phyloP scores from a whole-genome alignment of 148 eudicot species.

The Vaccinium vitisidaea region DNA sequence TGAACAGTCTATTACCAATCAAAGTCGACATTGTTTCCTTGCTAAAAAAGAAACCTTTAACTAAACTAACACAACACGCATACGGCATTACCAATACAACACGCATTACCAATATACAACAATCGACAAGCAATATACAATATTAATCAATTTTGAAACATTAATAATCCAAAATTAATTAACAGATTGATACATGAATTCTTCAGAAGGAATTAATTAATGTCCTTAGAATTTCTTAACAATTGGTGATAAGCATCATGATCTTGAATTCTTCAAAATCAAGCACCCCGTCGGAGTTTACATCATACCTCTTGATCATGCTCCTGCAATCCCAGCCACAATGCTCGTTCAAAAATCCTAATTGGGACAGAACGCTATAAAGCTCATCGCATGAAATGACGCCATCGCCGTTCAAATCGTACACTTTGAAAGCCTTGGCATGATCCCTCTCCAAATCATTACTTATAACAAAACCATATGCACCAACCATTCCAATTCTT shows the following conservation, averaged over 20 bases:
- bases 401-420: slow-evolving; percentile 48
- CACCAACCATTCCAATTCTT: too few species aligned
- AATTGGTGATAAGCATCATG: slow-evolving; percentile 47
- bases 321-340: slow-evolving; percentile 39
- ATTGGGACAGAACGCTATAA: slow-evolving; percentile 38
- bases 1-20: too few species aligned
- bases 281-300: slow-evolving; percentile 60
- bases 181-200: neutral
- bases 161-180: too few species aligned
- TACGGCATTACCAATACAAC: too few species aligned
- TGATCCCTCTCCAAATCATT: slow-evolving; percentile 32
- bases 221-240: neutral
- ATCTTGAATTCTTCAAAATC: slow-evolving; percentile 73
- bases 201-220: neutral
- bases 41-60: too few species aligned
- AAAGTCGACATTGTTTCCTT: too few species aligned
- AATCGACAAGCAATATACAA: too few species aligned
- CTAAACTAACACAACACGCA: too few species aligned
- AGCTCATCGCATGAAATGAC: slow-evolving; percentile 59
- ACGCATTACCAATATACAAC: too few species aligned
- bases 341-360: slow-evolving; percentile 46
- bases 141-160: too few species aligned
- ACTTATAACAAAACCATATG: too few species aligned
- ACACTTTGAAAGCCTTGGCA: slow-evolving; percentile 39
- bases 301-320: slow-evolving; percentile 52